Percentiles rank a stretch among this genome's conserved stretches.
Conservation (phyloP, 176 grass and related monocot species). For the Cenchrus purpureus region DNA sequence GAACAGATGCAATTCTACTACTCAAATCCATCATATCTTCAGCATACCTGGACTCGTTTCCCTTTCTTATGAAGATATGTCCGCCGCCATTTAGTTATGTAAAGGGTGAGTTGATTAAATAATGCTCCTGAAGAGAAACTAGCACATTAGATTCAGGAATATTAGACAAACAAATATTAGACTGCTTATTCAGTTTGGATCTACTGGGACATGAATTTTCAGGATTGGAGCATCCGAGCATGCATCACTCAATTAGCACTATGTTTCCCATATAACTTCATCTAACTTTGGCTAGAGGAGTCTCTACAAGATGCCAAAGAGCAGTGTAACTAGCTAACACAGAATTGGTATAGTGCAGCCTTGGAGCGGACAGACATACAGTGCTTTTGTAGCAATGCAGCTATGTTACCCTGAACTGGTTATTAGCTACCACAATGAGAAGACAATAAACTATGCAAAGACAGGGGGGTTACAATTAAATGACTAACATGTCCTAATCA, state of each 20-base stretch:
- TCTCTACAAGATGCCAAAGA: not conserved
- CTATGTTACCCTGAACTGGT: not conserved
- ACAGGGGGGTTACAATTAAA: not conserved
- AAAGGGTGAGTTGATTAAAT: constrained; percentile 98
- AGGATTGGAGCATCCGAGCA: not conserved
- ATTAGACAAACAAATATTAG: constrained; percentile 8
- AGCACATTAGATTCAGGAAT: constrained; percentile 32
- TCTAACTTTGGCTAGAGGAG: constrained; percentile 14
- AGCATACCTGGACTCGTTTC: constrained; percentile 80
- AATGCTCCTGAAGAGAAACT: constrained; percentile 74
- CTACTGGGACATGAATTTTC: constrained; percentile 16
- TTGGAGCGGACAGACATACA: not conserved
- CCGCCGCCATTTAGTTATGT: constrained; percentile 93
- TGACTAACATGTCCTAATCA: constrained; percentile 18
- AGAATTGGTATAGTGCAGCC: not conserved
- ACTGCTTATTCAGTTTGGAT: constrained; percentile 8
- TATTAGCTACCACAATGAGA: not conserved
- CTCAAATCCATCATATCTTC: constrained; percentile 7
- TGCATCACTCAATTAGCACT: not conserved
- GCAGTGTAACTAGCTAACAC: constrained; percentile 12
- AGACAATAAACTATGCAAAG: constrained; percentile 2
- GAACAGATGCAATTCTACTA: constrained; percentile 1
- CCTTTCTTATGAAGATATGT: constrained; percentile 93
- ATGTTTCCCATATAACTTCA: constrained; percentile 29
- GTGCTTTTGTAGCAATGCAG: not conserved